Evolutionary conservation across 2,329 filamentous ascomycete genomes (phyloP), one percentile per base, ranked within the genome.

Genomic region (Penicillium crustosum): DNA sequence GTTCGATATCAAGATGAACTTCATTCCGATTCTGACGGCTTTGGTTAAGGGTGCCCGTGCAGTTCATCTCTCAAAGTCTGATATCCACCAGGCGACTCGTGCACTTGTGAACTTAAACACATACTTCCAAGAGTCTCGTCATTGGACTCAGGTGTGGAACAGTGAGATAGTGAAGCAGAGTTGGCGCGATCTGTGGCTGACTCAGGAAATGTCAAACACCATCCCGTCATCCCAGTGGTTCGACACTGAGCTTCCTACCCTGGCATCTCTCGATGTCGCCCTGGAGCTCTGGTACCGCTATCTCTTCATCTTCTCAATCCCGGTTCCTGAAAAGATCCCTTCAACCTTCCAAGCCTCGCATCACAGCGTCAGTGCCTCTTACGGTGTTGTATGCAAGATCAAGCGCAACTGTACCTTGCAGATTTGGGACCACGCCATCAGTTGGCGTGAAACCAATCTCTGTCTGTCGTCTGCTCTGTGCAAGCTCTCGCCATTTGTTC

Each of bases 341-440:
- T 78, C 77, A n/a, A 82, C 86, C 4, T 86, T 86, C 68, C 84
- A 87, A 68, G 83, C 83, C 31, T 86, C 84, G 3, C 84, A 87
- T 64, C 84, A 87, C 70, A 83, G 82, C 58, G 83, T 85, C 42
- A 83, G 82, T 53, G 83, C 82, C 6, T 81, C 84, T 0, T 86
- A 86, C 57, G 84, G 84, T 35, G 82, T 86, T 58, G 79, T 86
- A 10, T 84, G 84, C 70, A 86, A 86, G 71, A 76, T 86, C 62
- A 84, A 84, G 70, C 78, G 82, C 27, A 80, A 81, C 56, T 84
- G 82, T 57, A 85, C 82, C 0, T 77, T 86, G 33, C 83, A 85
- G 61, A 84, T 87, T 57, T 87, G 84, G 84, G 84, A 87, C 62
- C 84, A 87, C 67, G 82, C 82, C 19, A 86, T 87, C 61, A 82